phyloP scores from a whole-genome alignment of 371 early-diverging fungal species.

The Mucor racemosus region DNA sequence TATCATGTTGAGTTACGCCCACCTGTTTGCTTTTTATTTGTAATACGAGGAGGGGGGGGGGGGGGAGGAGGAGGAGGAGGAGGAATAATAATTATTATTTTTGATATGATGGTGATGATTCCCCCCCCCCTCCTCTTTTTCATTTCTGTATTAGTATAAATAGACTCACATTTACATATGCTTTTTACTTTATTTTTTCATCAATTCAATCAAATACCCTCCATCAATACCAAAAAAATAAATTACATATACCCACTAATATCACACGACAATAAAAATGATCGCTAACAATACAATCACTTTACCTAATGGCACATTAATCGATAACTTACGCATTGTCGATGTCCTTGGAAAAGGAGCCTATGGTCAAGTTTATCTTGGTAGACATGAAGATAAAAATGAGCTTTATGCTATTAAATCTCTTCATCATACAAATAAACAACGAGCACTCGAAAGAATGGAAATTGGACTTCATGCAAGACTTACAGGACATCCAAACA shows the following conservation, averaged over 20 bases:
- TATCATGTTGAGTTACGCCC: constrained; percentile 4
- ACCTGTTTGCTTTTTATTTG: constrained; percentile 1
- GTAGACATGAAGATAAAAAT: constrained; percentile 28
- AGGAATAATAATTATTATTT: not conserved
- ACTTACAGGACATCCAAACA: constrained; percentile 68
- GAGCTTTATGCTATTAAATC: constrained; percentile 68
- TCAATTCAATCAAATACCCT: not conserved
- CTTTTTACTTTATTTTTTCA: not conserved
- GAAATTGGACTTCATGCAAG: constrained; percentile 75
- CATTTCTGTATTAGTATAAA: not conserved
- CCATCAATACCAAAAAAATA: not conserved
- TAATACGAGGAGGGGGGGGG: not conserved
- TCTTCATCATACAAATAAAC: constrained; percentile 49
- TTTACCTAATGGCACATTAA: constrained; percentile 22
- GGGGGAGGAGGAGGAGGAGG: not conserved
- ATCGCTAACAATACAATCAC: not conserved
- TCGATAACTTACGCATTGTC: constrained; percentile 40
- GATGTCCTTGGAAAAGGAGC: constrained; percentile 72
- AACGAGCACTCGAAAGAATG: constrained; percentile 25
- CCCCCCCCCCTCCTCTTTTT: not conserved
- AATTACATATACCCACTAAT: not conserved
- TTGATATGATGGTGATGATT: not conserved
- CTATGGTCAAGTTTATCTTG: constrained; percentile 72
- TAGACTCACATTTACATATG: not conserved
- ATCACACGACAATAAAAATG: not conserved